A percentile compares a stretch with the other conserved stretches of the same genome.
Conservation (phyloP, 768 basidiomycete species). For the Naganishia vishniacii region DNA sequence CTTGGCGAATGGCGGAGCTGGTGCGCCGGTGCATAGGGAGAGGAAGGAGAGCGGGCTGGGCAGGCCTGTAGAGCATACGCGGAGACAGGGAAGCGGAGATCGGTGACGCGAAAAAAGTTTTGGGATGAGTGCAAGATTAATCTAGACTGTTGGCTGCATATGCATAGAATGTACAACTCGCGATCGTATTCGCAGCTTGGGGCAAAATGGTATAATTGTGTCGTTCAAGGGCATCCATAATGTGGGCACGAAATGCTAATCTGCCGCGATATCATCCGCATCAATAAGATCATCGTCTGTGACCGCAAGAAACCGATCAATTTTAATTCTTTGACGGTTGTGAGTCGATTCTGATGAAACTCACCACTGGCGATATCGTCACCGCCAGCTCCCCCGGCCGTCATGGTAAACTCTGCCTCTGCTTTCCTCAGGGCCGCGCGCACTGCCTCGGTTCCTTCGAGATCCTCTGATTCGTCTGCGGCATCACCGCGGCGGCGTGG, state of each 20-base stretch:
- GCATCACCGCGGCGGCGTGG: conserved; percentile 7
- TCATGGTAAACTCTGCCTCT: conserved; percentile 22
- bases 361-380: conserved; percentile 28
- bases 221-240: too few species aligned
- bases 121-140: too few species aligned
- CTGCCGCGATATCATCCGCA: conserved; percentile 29
- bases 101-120: too few species aligned
- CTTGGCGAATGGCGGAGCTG: conserved; percentile 1
- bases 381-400: conserved; percentile 6
- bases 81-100: background rate
- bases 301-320: too few species aligned
- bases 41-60: background rate
- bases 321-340: too few species aligned
- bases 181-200: background rate
- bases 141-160: too few species aligned
- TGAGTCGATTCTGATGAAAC: background rate
- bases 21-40: background rate
- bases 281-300: conserved; percentile 29
- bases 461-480: background rate
- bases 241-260: conserved; percentile 4
- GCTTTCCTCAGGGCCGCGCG: conserved; percentile 21
- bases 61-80: background rate
- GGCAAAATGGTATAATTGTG: too few species aligned
- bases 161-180: conserved; percentile 14
- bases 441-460: conserved; percentile 21